Conservation (phyloP, 176 grass and related monocot genomes). For the Eragrostis curvula region DNA sequence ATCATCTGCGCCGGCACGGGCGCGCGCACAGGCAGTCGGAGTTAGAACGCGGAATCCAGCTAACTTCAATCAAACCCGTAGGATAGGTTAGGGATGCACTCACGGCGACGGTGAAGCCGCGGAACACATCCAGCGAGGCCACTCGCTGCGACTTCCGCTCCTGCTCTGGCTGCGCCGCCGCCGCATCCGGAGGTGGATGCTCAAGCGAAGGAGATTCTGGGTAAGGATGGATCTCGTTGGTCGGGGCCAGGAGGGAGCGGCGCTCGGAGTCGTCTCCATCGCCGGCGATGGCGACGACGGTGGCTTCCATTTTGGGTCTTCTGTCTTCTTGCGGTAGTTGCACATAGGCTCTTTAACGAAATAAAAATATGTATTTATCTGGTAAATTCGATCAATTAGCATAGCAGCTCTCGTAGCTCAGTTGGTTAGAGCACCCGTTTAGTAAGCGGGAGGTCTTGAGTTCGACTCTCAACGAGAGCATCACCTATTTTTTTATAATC, state of each 20-base stretch:
- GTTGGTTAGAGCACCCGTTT: conserved; percentile 91
- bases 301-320: conserved; percentile 46
- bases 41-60: background rate
- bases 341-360: too few species aligned
- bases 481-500: too few species aligned
- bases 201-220: background rate
- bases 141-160: conserved; percentile 60
- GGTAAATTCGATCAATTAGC: too few species aligned
- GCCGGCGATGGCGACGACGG: conserved; percentile 41
- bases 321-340: background rate
- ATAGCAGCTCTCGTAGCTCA: conserved; percentile 79
- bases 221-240: conserved; percentile 62
- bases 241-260: conserved; percentile 27
- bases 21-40: background rate
- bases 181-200: background rate
- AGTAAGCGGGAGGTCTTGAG: conserved; percentile 98
- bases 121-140: conserved; percentile 89
- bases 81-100: background rate
- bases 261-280: conserved; percentile 39
- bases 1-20: conserved; percentile 64
- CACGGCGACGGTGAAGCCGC: conserved; percentile 88
- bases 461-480: conserved; percentile 85
- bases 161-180: conserved; percentile 18
- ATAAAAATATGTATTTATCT: too few species aligned
- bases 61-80: background rate